Evolutionary conservation across 805 yeast genomes (phyloP), one percentile per base, ranked within the genome.

Genomic region (Diddensiella santjacobensis): DNA sequence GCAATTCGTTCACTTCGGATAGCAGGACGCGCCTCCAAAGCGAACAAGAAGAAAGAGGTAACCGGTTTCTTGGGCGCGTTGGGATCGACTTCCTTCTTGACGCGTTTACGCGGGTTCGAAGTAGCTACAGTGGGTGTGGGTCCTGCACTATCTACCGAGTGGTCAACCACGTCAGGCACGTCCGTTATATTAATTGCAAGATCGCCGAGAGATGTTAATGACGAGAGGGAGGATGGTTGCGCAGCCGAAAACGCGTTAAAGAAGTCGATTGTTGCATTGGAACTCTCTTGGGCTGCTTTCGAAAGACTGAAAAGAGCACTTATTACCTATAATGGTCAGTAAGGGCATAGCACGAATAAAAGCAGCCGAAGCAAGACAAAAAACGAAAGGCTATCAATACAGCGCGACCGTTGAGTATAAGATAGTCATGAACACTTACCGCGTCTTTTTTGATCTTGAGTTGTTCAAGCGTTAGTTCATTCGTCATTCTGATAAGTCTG

Each of bases 31-130:
- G 81, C 78, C 56, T 79, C 81, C 55, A 84, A 82, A 45, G 87
- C 81, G 68, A 81, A 91, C 37, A 81, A 77, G 66, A 91, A 86
- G 71, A 81, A 90, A 40, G 87, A 84, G 19, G 96, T 89, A 61
- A 87, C 73, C 13, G 99, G 98, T 62, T 89, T 89, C 74, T 87
- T 88, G 51, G 99, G 99, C 40, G 96, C 96, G 61, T 86, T 83
- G 45, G 97, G 97, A 68, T 91, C 98, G 58, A 69, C 73, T 49
- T 66, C 67, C 56, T 71, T 73, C 65, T 73, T 73, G 53, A 8
- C 22, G 40, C 22, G 44, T 23, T 26, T 41, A 23, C 18, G 42
- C 10, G 17, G 26, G 40, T 18, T 15, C 49, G 33, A 18, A 26
- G 31, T 26, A 8, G 31, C 31, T 26, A 26, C 31, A 26, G 31